Base-by-base conservation (phyloP, 2,329 filamentous ascomycete genomes). In the Neonectria punicea region DNA sequence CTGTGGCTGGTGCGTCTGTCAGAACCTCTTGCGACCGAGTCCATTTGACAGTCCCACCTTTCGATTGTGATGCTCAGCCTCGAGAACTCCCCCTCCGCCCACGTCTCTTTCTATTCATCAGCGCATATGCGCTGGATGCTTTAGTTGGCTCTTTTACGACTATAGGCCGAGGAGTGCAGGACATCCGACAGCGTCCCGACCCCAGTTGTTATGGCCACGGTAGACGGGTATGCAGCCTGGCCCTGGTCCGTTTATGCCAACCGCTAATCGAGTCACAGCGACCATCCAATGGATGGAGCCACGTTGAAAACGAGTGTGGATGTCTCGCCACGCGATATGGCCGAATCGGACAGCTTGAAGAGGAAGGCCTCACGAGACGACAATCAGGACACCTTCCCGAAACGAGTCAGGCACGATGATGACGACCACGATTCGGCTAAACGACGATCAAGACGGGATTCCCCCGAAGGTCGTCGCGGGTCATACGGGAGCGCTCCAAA, bases 321-420 rank as follows among this genome's bases (percentile, higher is more conserved):
- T 20, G 36, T 22, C 44, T n/a, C 62, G 32, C 36, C 58, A 10
- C 53, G 28, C 20, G 56, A 55, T 47, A 18, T 11, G 10, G 10
- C 20, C 4, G 67, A 73, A 5, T 65, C 63, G 0, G 68, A 71
- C 8, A 28, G 22, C 2, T 62, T 73, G 3, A 80, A 80, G 63
- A 71, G 78, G 61, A 80, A 77, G 49, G 74, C 69, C 8, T 74
- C 74, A 11, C 53, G 61, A 3, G 68, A 68, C n/a, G 67, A 67
- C 16, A 64, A 65, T 28, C 60, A 66, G 18, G 70, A 65, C 10
- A 66, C 60, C 41, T 70, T 72, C 7, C 66, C 69, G 13, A 79
- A 78, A 63, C 73, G 77, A 43, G 65, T 66, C 8, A 71, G 68
- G 49, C 74, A 70, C 16, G 66, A 73, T 44, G 70, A 70, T 41